Conservation (phyloP, 345 rosid species). For the Euphorbia peplus region DNA sequence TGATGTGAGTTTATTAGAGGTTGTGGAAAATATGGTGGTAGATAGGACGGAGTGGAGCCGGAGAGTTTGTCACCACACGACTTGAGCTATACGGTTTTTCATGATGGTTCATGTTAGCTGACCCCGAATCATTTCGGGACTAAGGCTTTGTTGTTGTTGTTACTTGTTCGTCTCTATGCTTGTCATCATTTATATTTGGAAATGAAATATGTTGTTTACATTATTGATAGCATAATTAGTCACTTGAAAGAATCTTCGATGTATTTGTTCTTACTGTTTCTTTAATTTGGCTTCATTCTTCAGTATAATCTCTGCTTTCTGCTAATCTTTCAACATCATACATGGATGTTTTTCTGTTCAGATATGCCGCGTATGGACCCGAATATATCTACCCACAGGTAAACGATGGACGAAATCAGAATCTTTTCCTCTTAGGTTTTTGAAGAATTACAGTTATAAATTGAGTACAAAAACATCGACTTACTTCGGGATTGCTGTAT, state of each 20-base stretch:
- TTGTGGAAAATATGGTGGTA: no score
- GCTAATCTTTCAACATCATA: conserved; percentile 3
- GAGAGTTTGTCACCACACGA: no score
- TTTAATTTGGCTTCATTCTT: conserved; percentile 6
- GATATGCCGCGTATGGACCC: conserved; percentile 72
- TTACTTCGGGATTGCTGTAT: conserved; percentile 4
- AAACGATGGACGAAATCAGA: conserved; percentile 11
- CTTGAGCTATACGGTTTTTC: no score
- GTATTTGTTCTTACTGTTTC: conserved; percentile 8
- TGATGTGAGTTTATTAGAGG: no score
- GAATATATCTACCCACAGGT: conserved; percentile 88
- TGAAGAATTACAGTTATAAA: neutral
- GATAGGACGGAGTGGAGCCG: no score
- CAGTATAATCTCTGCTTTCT: conserved; percentile 2
- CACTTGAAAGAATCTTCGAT: conserved; percentile 8
- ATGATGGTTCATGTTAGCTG: no score
- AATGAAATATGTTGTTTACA: conserved; percentile 17
- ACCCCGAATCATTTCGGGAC: no score
- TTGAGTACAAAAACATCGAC: neutral
- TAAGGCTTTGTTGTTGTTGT: no score
- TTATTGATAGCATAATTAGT: conserved; percentile 13
- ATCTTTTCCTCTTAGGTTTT: conserved; percentile 3
- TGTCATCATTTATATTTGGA: conserved; percentile 14
- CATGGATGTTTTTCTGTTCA: conserved; percentile 32
- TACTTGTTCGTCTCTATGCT: conserved; percentile 17